phyloP scores from a whole-genome alignment of 371 early-diverging fungal genomes.

The Dichotomocladium elegans region DNA sequence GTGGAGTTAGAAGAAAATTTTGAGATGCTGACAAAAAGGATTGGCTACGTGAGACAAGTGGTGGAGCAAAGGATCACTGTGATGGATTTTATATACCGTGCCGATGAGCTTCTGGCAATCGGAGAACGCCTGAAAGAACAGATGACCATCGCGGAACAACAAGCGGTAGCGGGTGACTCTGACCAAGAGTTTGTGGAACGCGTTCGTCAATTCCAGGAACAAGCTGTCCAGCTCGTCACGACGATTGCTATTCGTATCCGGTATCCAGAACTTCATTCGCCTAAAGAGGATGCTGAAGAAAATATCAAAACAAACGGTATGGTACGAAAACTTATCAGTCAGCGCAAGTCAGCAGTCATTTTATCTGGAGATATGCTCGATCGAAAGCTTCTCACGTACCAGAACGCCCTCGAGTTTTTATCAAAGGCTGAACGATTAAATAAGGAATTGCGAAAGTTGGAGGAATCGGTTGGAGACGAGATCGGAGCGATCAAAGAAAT shows the following conservation, averaged over 20 bases:
- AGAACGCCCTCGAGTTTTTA: slow-evolving; percentile 27
- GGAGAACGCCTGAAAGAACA: slow-evolving; percentile 23
- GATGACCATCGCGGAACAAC: slow-evolving; percentile 13
- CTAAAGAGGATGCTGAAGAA: slow-evolving; percentile 14
- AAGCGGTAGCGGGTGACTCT: slow-evolving; percentile 12
- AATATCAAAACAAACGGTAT: slow-evolving; percentile 33
- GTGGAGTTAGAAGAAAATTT: slow-evolving; percentile 39
- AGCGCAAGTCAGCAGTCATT: slow-evolving; percentile 28
- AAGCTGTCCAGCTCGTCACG: slow-evolving; percentile 28
- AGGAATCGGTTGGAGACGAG: slow-evolving; percentile 29
- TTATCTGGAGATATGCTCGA: slow-evolving; percentile 34
- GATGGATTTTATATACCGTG: slow-evolving; percentile 28
- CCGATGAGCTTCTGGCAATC: slow-evolving; percentile 17
- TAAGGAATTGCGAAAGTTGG: slow-evolving; percentile 29
- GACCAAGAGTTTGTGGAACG: slow-evolving; percentile 24
- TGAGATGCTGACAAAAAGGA: slow-evolving; percentile 32
- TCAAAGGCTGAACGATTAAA: slow-evolving; percentile 24
- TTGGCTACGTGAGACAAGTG: slow-evolving; percentile 37
- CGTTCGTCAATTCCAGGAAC: slow-evolving; percentile 26
- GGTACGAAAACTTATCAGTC: slow-evolving; percentile 26
- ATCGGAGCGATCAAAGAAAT: slow-evolving; percentile 14
- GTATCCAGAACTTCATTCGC: slow-evolving; percentile 28
- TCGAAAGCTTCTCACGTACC: slow-evolving; percentile 31
- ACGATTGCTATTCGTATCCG: slow-evolving; percentile 22
- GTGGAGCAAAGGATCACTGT: slow-evolving; percentile 42